Evolutionary conservation across 768 basidiomycete species (phyloP), one percentile per base, ranked within the genome.

Genomic region (Auricularia heimuer): DNA sequence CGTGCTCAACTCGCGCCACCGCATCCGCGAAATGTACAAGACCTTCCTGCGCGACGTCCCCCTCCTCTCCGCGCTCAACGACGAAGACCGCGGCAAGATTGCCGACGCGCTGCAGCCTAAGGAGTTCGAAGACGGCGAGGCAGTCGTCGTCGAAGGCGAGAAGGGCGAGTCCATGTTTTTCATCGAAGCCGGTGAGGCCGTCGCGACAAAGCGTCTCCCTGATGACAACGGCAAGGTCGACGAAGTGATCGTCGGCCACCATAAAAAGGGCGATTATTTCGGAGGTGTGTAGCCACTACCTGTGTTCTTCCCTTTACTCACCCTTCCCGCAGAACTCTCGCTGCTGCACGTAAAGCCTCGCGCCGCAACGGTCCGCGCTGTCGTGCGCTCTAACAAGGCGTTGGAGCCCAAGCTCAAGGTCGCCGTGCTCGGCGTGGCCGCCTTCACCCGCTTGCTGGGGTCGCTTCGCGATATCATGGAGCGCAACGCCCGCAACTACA

Each of bases 111-210:
- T 99, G 18, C 87, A 90, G 67, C 93, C 93, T 71, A 82, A 80
- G 66, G 84, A 89, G 7, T 90, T 92, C 73, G 79, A 82, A 44
- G 89, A 94, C 69, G 95, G 93, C 21, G 87, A 94, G 70, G 83
- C 86, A 3, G 92, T 99, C 35, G 93, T 99, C 63, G 81, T 80
- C 61, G 89, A 98, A 75, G 96, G 96, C 64, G 97, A 99, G 68
- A 86, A 92, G 77, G 96, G 97, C 7, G 93, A 96, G 71, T 94
- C 92, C 44, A 98, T 98, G 79, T 99, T 94, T 81, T 94, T 99
- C 67, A 86, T 99, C 37, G 97, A 98, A 74, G 92, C 92, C 70
- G 96, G 96, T 18, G 86, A 90, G 69, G 96, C 96, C 1, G 79
- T 86, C 61, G 94, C 92, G 0, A 89, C 90, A 56, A 95, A 97